Evolutionary conservation across 2,329 filamentous ascomycete genomes (phyloP).

Genomic region (Volutella citrinella): DNA sequence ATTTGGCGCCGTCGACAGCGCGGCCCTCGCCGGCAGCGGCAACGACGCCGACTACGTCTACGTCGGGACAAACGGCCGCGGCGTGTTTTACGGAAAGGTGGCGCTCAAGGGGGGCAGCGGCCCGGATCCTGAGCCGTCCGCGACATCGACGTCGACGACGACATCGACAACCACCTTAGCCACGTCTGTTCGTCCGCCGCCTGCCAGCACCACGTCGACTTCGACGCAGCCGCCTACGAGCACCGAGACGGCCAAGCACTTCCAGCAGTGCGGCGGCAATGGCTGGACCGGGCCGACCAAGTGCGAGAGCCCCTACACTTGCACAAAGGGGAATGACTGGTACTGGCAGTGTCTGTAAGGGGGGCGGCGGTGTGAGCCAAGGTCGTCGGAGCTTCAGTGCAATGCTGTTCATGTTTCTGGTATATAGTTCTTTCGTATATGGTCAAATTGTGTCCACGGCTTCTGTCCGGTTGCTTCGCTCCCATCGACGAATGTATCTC

Average conservation of each 20-base stretch:
- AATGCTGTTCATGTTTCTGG: too few species aligned
- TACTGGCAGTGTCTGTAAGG: slow-evolving; percentile 15
- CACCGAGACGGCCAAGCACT: slow-evolving; percentile 5
- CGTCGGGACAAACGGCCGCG: slow-evolving; percentile 49
- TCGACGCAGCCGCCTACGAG: background rate
- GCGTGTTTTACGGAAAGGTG: slow-evolving; percentile 35
- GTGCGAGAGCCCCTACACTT: slow-evolving; percentile 8
- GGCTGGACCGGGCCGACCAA: slow-evolving; percentile 10
- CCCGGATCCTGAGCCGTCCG: background rate
- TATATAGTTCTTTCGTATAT: too few species aligned
- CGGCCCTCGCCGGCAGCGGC: slow-evolving; percentile 41
- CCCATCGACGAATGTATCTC: too few species aligned
- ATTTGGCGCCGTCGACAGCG: slow-evolving; percentile 42
- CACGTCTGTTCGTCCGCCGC: too few species aligned
- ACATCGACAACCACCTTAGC: background rate
- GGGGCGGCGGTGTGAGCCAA: too few species aligned
- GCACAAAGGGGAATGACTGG: slow-evolving; percentile 12
- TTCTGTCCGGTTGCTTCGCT: too few species aligned
- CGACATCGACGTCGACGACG: slow-evolving; percentile 1
- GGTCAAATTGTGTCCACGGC: too few species aligned
- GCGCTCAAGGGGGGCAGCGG: slow-evolving; percentile 5
- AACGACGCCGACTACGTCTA: slow-evolving; percentile 45
- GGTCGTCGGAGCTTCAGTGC: too few species aligned
- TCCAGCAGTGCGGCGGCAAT: slow-evolving; percentile 11
- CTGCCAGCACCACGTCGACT: background rate